These are phyloP conservation scores for Sphaerosporella brunnea DNA, from an alignment of 495 filamentous ascomycete genomes.

Conservation along the genomic window DNA sequence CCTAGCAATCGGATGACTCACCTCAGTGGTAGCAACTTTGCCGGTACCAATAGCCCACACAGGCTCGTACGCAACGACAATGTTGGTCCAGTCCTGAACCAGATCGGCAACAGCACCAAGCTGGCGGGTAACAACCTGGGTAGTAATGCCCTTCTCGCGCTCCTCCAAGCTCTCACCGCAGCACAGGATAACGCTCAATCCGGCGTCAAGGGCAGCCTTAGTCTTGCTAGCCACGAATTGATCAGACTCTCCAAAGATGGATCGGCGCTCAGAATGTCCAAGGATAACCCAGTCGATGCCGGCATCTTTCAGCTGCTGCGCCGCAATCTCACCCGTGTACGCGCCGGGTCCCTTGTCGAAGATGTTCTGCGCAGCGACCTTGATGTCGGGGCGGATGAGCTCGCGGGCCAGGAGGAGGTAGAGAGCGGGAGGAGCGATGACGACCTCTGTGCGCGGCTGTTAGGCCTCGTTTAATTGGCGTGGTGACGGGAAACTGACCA, in stretches of 20 bases:
- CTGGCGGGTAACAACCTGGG: constrained; percentile 73
- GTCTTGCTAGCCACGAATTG: constrained; percentile 81
- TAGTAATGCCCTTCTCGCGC: constrained; percentile 70
- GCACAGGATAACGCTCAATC: constrained; percentile 82
- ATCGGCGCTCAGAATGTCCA: constrained; percentile 84
- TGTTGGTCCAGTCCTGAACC: constrained; percentile 71
- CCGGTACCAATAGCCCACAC: constrained; percentile 99
- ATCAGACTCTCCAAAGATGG: constrained; percentile 70
- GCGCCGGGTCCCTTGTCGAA: constrained; percentile 93
- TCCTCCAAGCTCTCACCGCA: constrained; percentile 89
- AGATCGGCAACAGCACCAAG: constrained; percentile 50
- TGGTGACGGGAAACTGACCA: constrained; percentile 32
- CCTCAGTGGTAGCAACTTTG: constrained; percentile 75
- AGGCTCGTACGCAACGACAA: constrained; percentile 96
- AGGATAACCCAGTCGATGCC: constrained; percentile 76
- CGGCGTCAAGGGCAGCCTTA: constrained; percentile 72
- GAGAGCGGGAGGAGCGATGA: constrained; percentile 75
- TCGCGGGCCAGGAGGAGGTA: constrained; percentile 76
- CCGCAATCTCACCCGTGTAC: constrained; percentile 91
- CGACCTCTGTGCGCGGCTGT: constrained; percentile 46
- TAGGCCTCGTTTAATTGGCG: constrained; percentile 1
- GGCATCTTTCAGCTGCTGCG: constrained; percentile 72
- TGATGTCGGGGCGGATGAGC: constrained; percentile 37
- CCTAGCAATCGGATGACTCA: constrained; percentile 1
- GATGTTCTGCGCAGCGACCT: constrained; percentile 85